A percentile compares a stretch with the other conserved stretches of the same genome.
These are phyloP conservation scores for Termitomyces eurrhizus DNA, from an alignment of 768 basidiomycete genomes.

Conservation along the genomic window DNA sequence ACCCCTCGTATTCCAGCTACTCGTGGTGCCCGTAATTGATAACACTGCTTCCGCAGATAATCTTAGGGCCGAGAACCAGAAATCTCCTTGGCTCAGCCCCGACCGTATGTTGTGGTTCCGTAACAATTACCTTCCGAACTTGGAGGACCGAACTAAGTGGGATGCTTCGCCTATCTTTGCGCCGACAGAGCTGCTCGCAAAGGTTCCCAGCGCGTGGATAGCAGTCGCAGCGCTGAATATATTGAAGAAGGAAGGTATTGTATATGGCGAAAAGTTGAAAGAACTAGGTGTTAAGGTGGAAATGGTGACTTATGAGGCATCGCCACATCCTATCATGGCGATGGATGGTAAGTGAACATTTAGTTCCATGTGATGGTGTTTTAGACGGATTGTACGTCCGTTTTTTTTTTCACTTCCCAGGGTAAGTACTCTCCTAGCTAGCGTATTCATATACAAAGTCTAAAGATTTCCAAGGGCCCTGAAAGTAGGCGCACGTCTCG, in stretches of 20 bases:
- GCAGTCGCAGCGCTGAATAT: conserved; percentile 65
- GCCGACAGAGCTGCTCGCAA: conserved; percentile 46
- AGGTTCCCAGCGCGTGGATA: conserved; percentile 57
- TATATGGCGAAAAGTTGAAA: conserved; percentile 55
- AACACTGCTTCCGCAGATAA: conserved; percentile 53
- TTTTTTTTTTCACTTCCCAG: too few species aligned
- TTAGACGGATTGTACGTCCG: background rate
- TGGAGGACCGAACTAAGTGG: conserved; percentile 58
- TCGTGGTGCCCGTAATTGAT: conserved; percentile 71
- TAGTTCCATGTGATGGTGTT: background rate
- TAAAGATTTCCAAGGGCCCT: background rate
- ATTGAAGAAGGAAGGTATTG: conserved; percentile 60
- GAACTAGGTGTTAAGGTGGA: conserved; percentile 50
- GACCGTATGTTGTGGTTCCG: conserved; percentile 75
- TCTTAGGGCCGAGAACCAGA: conserved; percentile 54
- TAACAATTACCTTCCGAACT: conserved; percentile 61
- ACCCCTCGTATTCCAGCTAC: conserved; percentile 55
- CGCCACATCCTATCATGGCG: conserved; percentile 70
- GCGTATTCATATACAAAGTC: too few species aligned
- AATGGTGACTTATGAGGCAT: conserved; percentile 53
- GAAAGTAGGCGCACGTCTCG: conserved; percentile 11
- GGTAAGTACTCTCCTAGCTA: background rate
- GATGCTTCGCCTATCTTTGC: conserved; percentile 72
- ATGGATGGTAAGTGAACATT: conserved; percentile 57
- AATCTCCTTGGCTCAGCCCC: conserved; percentile 57